Percentiles rank a stretch among this genome's conserved stretches.
Conservation (phyloP, 164 flowering plant species). For the Vitis riparia region DNA sequence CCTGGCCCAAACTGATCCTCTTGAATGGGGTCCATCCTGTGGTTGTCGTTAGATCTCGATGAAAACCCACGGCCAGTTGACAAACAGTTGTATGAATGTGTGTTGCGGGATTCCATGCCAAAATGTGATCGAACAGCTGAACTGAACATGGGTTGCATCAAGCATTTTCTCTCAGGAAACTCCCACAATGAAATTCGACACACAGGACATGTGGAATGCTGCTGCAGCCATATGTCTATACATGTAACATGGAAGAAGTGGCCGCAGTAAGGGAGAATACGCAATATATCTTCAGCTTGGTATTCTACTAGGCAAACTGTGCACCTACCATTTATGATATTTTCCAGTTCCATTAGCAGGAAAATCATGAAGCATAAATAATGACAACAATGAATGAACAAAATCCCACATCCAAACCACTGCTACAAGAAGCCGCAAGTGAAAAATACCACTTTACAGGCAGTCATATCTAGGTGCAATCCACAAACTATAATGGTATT, state of each 20-base stretch:
- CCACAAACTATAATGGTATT: too few species aligned
- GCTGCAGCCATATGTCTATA: conserved; percentile 93
- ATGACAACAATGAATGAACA: too few species aligned
- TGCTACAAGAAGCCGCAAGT: not conserved
- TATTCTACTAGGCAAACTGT: conserved; percentile 82
- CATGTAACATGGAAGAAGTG: conserved; percentile 85
- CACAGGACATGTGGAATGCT: conserved; percentile 90
- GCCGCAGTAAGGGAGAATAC: conserved; percentile 86
- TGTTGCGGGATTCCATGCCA: conserved; percentile 26
- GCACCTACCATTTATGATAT: conserved; percentile 53
- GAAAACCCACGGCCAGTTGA: conserved; percentile 34
- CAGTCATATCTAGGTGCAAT: too few species aligned
- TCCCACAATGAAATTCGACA: conserved; percentile 82
- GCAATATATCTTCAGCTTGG: conserved; percentile 64
- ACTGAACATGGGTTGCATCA: conserved; percentile 78
- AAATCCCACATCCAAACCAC: not conserved
- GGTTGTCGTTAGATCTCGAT: conserved; percentile 33
- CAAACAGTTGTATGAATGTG: conserved; percentile 42
- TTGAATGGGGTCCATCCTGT: conserved; percentile 41
- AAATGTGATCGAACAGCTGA: conserved; percentile 57
- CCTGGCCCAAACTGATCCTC: conserved; percentile 41
- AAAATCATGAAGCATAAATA: not conserved
- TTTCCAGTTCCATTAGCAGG: not conserved
- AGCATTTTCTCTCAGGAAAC: conserved; percentile 57
- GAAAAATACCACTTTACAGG: too few species aligned